Conservation (phyloP, 306 rosid genomes). For the Phaseolus lunatus region DNA sequence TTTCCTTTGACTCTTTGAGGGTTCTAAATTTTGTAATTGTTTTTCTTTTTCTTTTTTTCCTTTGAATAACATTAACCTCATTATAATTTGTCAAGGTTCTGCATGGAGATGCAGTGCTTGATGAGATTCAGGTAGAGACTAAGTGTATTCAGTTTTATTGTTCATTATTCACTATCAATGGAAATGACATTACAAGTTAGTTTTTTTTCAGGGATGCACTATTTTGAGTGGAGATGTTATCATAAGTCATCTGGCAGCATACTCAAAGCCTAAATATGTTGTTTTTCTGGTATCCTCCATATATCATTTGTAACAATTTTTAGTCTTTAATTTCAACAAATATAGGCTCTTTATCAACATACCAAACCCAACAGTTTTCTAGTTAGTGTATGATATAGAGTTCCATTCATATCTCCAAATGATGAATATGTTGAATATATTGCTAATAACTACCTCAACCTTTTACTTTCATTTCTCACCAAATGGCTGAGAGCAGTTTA, state of each 20-base stretch:
- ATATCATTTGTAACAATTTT: not conserved
- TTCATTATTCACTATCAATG: slow-evolving; percentile 21
- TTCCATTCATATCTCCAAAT: not conserved
- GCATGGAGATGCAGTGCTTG: slow-evolving; percentile 97
- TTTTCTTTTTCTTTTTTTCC: not conserved
- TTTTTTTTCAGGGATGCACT: slow-evolving; percentile 74
- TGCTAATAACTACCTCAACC: not conserved
- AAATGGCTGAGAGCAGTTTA: slow-evolving; percentile 13
- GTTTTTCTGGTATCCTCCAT: slow-evolving; percentile 53
- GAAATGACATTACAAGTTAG: not conserved
- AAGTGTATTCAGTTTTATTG: slow-evolving; percentile 28
- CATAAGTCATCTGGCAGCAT: slow-evolving; percentile 83
- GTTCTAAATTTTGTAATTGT: slow-evolving; percentile 23
- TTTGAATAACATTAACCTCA: slow-evolving; percentile 10
- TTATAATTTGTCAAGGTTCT: slow-evolving; percentile 62
- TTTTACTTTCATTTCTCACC: not conserved
- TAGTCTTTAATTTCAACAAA: slow-evolving; percentile 9
- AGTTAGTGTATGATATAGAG: not conserved
- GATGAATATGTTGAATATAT: slow-evolving; percentile 9
- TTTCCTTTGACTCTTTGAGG: not conserved
- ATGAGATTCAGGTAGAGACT: slow-evolving; percentile 70
- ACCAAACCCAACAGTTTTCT: slow-evolving; percentile 20
- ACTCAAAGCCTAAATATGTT: slow-evolving; percentile 75
- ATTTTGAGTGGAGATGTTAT: slow-evolving; percentile 95
- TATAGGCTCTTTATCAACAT: slow-evolving; percentile 18